Percentiles rank a stretch among this genome's conserved stretches.
phyloP scores from a whole-genome alignment of 768 basidiomycete genomes.

The Coprinopsis strossmayeri region DNA sequence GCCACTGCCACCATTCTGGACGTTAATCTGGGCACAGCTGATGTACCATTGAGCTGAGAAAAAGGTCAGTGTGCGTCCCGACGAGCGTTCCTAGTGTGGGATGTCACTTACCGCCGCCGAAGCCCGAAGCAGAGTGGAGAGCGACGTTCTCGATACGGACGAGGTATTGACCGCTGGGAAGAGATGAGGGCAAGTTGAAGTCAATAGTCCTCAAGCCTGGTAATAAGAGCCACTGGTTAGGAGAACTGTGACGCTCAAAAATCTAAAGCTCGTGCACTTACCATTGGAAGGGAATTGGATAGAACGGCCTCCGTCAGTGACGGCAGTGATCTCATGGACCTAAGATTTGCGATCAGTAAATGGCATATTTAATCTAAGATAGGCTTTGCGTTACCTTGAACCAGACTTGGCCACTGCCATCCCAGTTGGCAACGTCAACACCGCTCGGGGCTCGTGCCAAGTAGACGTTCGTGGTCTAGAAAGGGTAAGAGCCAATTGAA shows the following conservation, averaged over 20 bases:
- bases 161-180: constrained; percentile 32
- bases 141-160: constrained; percentile 36
- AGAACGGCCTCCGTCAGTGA: constrained; percentile 31
- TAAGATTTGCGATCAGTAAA: constrained; percentile 13
- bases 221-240: too few species aligned
- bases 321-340: constrained; percentile 35
- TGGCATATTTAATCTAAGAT: not conserved
- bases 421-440: constrained; percentile 29
- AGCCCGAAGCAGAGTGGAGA: constrained; percentile 27
- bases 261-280: constrained; percentile 9
- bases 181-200: constrained; percentile 28
- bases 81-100: too few species aligned
- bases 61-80: too few species aligned
- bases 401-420: constrained; percentile 36
- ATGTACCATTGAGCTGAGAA: constrained; percentile 25
- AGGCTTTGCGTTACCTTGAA: constrained; percentile 26
- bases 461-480: constrained; percentile 31
- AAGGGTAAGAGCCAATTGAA: too few species aligned
- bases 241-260: not conserved
- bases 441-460: constrained; percentile 38
- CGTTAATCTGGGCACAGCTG: constrained; percentile 31
- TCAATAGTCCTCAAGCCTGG: constrained; percentile 15
- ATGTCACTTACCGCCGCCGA: constrained; percentile 29
- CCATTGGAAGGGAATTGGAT: constrained; percentile 33
- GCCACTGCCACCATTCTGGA: constrained; percentile 24